These are phyloP conservation scores for Entomortierella chlamydospora DNA, from an alignment of 192 early-diverging fungal genomes.

Conservation along the genomic window DNA sequence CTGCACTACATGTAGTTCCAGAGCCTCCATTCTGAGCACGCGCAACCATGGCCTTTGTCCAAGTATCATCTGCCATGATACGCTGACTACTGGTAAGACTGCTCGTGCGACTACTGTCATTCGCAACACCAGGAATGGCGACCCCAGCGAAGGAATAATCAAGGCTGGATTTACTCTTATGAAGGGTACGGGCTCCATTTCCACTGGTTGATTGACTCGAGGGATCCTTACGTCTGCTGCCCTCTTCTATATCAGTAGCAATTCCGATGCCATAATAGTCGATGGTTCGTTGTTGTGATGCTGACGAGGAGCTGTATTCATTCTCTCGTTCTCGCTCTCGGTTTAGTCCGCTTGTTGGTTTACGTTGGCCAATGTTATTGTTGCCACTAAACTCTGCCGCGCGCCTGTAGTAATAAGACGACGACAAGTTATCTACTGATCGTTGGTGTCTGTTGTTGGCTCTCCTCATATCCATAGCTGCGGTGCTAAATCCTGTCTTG, in stretches of 20 bases:
- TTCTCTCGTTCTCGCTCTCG: no score
- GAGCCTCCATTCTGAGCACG: constrained; percentile 15
- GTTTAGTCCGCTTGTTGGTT: no score
- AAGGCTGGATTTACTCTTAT: constrained; percentile 18
- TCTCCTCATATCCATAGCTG: constrained; percentile 29
- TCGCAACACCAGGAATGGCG: not conserved
- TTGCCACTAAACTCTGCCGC: constrained; percentile 26
- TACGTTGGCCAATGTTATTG: no score
- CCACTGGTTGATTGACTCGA: not conserved
- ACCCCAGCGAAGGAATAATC: constrained; percentile 5
- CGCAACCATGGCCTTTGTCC: constrained; percentile 45
- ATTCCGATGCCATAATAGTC: no score
- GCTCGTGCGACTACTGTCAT: constrained; percentile 11
- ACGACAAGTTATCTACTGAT: constrained; percentile 35
- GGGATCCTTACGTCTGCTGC: no score
- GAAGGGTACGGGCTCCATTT: not conserved
- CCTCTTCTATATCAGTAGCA: no score
- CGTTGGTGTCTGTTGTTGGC: constrained; percentile 35
- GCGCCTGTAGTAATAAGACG: constrained; percentile 36
- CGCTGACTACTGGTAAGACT: constrained; percentile 21
- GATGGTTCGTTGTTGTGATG: no score
- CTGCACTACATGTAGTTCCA: not conserved
- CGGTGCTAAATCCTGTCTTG: constrained; percentile 5
- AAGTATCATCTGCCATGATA: constrained; percentile 33
- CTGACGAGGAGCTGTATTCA: no score